A percentile compares a stretch with the other conserved stretches of the same genome.
These are phyloP conservation scores for Fusarium sp. DNA, from an alignment of 2,329 filamentous ascomycete species.

Conservation along the genomic window DNA sequence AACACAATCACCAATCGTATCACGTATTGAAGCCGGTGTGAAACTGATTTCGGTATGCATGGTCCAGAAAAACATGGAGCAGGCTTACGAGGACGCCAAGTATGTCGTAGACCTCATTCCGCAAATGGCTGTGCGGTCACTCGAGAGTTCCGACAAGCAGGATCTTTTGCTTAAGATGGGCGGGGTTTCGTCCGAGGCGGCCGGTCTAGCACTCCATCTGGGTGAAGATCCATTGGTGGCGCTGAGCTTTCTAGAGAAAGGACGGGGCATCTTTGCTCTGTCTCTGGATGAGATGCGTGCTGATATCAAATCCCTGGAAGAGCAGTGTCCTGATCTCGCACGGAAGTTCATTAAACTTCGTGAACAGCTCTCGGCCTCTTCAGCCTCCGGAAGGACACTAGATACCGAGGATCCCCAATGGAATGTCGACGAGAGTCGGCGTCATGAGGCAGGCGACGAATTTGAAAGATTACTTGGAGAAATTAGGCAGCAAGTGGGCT, in stretches of 20 bases:
- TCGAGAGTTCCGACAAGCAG: not conserved
- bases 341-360: not conserved
- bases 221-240: not conserved
- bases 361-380: not conserved
- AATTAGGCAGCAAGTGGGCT: not conserved
- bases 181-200: not conserved
- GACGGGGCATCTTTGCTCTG: not conserved
- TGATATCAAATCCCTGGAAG: not conserved
- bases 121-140: not conserved
- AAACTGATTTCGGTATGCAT: not conserved
- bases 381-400: not conserved
- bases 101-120: not conserved
- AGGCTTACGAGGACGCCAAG: not conserved
- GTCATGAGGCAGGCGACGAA: not conserved
- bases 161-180: not conserved
- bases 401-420: not conserved
- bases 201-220: not conserved
- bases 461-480: not conserved
- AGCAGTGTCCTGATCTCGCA: not conserved
- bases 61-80: not conserved
- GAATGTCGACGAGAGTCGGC: not conserved
- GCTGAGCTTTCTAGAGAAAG: not conserved
- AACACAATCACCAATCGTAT: not conserved
- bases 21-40: not conserved
- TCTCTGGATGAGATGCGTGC: not conserved